Evolutionary conservation across 2,329 filamentous ascomycete genomes (phyloP), one percentile per base, ranked within the genome.

Genomic region (Cadophora sp.): DNA sequence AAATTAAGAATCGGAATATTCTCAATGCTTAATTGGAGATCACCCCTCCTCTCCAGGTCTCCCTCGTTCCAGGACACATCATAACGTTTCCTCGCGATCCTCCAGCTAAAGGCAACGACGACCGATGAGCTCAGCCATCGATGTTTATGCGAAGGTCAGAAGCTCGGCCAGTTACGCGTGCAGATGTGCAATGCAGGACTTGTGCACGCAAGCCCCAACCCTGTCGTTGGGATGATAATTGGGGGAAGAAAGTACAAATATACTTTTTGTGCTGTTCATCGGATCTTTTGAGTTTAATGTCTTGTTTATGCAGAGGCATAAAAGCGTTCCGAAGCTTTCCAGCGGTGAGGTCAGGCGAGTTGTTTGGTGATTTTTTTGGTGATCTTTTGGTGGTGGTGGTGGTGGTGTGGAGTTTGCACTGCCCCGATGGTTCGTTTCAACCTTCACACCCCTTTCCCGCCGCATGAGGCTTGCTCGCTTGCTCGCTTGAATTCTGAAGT

Each of bases 391-490:
- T 22, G 27, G 53, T 40, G 24, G n/a, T 37, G 34, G 34, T 37
- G 34, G 34, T 37, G 27, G 27, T 22, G 19, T 37, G n/a, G n/a
- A 22, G 29, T 26, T 59, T 59, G 56, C 56, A 59, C 56, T 59
- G 59, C 59, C 59, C 59, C 59, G 22, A 62, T 31, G 56, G 31
- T 40, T 43, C 31, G 56, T 59, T 59, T 59, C 56, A 59, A 26
- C 34, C 16, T 22, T 29, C 16, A 24, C 34, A 60, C 43, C 40
- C 40, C 58, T 58, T 37, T 34, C 55, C 31, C 55, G 29, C n/a
- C 31, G 31, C 56, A 59, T 59, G 55, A 24, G 37, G 31, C 51
- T 55, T 37, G 34, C 34, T 37, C 34, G 31, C 51, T 55, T 37
- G 34, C 34, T 37, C 34, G 34, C 34, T 37, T 55, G 51, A 55